phyloP scores from a whole-genome alignment of 1,139 yeast species.

The Magnusiomyces clavatus region DNA sequence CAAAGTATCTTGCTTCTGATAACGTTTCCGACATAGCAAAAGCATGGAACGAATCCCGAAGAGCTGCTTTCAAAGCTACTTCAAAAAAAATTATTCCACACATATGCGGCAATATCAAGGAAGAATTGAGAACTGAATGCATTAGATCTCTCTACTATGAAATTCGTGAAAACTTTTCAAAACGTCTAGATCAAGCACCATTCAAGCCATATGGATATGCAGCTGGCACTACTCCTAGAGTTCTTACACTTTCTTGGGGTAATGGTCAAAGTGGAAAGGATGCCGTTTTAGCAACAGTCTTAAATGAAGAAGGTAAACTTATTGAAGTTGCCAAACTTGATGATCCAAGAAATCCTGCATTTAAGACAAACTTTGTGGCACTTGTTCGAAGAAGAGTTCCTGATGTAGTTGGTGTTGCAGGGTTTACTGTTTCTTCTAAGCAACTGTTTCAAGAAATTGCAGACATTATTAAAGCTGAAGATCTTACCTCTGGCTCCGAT shows the following conservation, averaged over 20 bases:
- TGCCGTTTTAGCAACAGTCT: slow-evolving; percentile 75
- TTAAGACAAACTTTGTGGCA: slow-evolving; percentile 54
- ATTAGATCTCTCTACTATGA: slow-evolving; percentile 61
- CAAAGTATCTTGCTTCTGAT: slow-evolving; percentile 65
- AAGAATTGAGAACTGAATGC: slow-evolving; percentile 71
- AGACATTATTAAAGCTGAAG: slow-evolving; percentile 48
- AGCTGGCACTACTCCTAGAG: slow-evolving; percentile 77
- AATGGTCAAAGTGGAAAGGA: slow-evolving; percentile 73
- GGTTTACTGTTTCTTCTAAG: slow-evolving; percentile 70
- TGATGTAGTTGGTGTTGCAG: slow-evolving; percentile 85
- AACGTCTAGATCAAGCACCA: slow-evolving; percentile 87
- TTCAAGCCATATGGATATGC: slow-evolving; percentile 72
- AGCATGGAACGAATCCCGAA: slow-evolving; percentile 78
- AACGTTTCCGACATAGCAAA: slow-evolving; percentile 74
- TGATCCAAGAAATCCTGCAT: slow-evolving; percentile 51
- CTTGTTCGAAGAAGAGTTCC: slow-evolving; percentile 51
- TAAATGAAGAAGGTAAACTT: slow-evolving; percentile 75
- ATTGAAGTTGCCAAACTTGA: slow-evolving; percentile 73
- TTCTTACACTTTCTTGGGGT: slow-evolving; percentile 77
- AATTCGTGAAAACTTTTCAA: slow-evolving; percentile 60
- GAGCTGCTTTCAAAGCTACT: slow-evolving; percentile 56
- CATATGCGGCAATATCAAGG: slow-evolving; percentile 72
- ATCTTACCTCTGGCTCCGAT: slow-evolving; percentile 49
- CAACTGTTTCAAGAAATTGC: slow-evolving; percentile 51
- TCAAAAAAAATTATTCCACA: slow-evolving; percentile 60